These are phyloP conservation scores for Lentinula sp. DNA, from an alignment of 768 basidiomycete genomes.

Conservation along the genomic window DNA sequence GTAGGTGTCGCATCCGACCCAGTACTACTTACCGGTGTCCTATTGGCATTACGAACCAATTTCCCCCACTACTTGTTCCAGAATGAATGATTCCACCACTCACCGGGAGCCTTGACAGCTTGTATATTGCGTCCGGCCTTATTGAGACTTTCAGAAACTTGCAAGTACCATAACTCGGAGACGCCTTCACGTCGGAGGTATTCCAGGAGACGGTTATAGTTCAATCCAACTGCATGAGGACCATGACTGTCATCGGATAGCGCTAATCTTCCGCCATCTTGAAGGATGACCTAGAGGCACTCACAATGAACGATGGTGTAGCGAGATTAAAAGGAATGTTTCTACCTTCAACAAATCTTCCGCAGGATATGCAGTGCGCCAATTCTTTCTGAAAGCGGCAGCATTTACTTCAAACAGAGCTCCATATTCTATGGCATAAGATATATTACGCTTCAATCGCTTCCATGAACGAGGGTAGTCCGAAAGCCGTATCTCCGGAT, in stretches of 20 bases:
- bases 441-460: slow-evolving; percentile 71
- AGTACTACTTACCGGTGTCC: neutral
- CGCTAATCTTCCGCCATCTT: slow-evolving; percentile 65
- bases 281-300: slow-evolving; percentile 56
- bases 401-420: slow-evolving; percentile 92
- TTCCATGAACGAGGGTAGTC: slow-evolving; percentile 55
- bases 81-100: slow-evolving; percentile 57
- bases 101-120: slow-evolving; percentile 38
- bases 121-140: slow-evolving; percentile 37
- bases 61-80: slow-evolving; percentile 31
- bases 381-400: slow-evolving; percentile 88
- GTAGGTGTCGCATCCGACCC: neutral
- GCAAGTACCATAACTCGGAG: slow-evolving; percentile 59
- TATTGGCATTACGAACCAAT: neutral
- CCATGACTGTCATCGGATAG: slow-evolving; percentile 98
- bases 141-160: slow-evolving; percentile 32
- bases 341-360: slow-evolving; percentile 67
- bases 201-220: slow-evolving; percentile 60
- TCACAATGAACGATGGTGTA: slow-evolving; percentile 1
- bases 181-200: slow-evolving; percentile 66
- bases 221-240: slow-evolving; percentile 79
- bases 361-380: slow-evolving; percentile 81
- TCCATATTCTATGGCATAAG: slow-evolving; percentile 69
- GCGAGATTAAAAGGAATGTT: slow-evolving; percentile 10
- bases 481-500: slow-evolving; percentile 51